A percentile compares a stretch with the other conserved stretches of the same genome.
Conservation (phyloP, 768 basidiomycete genomes). For the Megacollybia marginata region DNA sequence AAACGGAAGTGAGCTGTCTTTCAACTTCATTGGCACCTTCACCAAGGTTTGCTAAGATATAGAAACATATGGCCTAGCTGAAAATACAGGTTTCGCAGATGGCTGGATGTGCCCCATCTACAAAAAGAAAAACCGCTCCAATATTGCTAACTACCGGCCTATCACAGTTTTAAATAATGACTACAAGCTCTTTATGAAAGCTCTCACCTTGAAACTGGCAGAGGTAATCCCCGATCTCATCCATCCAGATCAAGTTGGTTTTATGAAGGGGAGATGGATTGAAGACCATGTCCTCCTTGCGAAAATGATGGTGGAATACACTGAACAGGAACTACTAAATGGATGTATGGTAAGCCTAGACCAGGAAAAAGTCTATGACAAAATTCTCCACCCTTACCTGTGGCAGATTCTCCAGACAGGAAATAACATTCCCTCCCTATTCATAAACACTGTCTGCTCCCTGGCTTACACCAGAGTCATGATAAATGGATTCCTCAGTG, state of each 20-base stretch:
- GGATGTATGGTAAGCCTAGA: not conserved
- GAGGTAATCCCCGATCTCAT: not conserved
- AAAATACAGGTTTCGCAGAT: no score
- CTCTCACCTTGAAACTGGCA: conserved; percentile 6
- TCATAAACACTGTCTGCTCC: conserved; percentile 8
- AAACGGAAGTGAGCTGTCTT: no score
- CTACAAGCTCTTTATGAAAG: no score
- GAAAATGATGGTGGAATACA: conserved; percentile 1
- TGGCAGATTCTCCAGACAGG: not conserved
- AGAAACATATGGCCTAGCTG: no score
- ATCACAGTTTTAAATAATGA: no score
- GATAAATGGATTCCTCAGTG: conserved; percentile 14
- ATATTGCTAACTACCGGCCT: conserved; percentile 14
- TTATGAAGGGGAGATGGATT: no score
- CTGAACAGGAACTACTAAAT: conserved; percentile 2
- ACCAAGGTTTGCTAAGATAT: no score
- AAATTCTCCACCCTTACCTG: conserved; percentile 9
- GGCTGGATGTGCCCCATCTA: no score
- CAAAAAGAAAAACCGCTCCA: no score
- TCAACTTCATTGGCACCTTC: no score
- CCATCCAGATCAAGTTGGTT: conserved; percentile 12
- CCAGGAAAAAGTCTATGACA: conserved; percentile 3
- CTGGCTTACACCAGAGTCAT: conserved; percentile 13
- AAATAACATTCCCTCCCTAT: not conserved
- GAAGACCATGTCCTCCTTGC: conserved; percentile 12